Evolutionary conservation across 345 rosid genomes (phyloP), one percentile per base, ranked within the genome.

Genomic region (Acer yangbiense): DNA sequence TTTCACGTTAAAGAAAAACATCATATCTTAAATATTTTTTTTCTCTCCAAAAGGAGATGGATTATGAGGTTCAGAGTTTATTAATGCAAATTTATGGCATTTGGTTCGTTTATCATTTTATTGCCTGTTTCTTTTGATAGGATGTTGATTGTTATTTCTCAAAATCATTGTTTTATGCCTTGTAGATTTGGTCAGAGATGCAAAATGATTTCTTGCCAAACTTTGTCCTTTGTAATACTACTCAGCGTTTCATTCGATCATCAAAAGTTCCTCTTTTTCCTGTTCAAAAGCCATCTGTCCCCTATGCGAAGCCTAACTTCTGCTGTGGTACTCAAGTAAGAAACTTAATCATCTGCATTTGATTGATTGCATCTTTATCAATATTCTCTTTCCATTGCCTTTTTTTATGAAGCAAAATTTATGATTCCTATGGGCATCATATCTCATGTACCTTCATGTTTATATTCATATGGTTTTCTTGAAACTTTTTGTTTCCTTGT

Each of bases 171-270:
- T 12, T 76, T 78, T 78, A 64, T 75, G 50, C 57, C 74, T 73
- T 69, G 69, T 83, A 96, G 99, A 90, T 96, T 78, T 96, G 98
- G 99, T 94, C 99, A 77, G 99, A 96, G 90, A 94, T 96, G 97
- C 98, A 91, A 86, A 87, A 83, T 72, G 99, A 96, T 86, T 96
- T 96, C 93, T 76, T 96, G 84, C 99, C 98, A 50, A 96, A 92
- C 89, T 96, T 96, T 86, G 87, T 96, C 78, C 93, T 96, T 69
- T 96, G 99, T 86, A 94, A 96, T 82, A 96, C 98, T 35, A 96
- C 99, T 76, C 99, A 96, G 72, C 91, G 98, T 57, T 94, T 96
- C 81, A 85, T 96, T 72, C 90, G 98, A 46, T 94, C 98, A 79
- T 88, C 94, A 44, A 92, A 88, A 79, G 89, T 90, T 79, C 88